Conservation (phyloP, 306 rosid species). For the Rosa chinensis region DNA sequence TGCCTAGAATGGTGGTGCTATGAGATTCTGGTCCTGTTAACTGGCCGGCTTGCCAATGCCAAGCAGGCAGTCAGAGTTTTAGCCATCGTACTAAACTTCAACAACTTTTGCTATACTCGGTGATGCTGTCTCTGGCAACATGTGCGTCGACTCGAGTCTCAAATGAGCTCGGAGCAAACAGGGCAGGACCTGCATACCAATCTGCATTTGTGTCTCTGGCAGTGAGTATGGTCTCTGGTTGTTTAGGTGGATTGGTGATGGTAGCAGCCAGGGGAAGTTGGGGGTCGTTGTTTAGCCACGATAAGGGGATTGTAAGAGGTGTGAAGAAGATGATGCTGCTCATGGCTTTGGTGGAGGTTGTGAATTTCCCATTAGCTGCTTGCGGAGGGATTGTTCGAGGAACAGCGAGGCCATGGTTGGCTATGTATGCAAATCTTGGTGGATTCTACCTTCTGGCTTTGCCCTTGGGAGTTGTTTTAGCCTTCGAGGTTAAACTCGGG, state of each 20-base stretch:
- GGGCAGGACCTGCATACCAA: constrained; percentile 38
- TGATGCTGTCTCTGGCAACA: constrained; percentile 69
- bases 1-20: constrained; percentile 99
- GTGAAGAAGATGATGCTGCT: constrained; percentile 72
- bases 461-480: constrained; percentile 65
- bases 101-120: constrained; percentile 57
- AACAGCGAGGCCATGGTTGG: constrained; percentile 73
- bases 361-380: constrained; percentile 72
- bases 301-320: constrained; percentile 46
- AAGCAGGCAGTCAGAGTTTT: constrained; percentile 55
- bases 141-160: constrained; percentile 71
- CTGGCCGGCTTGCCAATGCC: constrained; percentile 69
- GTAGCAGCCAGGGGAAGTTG: constrained; percentile 69
- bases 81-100: constrained; percentile 67
- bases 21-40: constrained; percentile 75
- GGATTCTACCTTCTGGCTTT: constrained; percentile 81
- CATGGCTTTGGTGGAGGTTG: constrained; percentile 74
- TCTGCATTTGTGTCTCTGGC: constrained; percentile 58
- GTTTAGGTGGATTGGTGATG: constrained; percentile 60
- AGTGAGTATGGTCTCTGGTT: constrained; percentile 41
- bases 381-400: constrained; percentile 87
- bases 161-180: constrained; percentile 70
- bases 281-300: constrained; percentile 71
- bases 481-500: constrained; percentile 61
- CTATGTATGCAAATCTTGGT: constrained; percentile 64